Base-by-base conservation (phyloP, 805 yeast genomes). In the Suhomyces kilbournensis region DNA sequence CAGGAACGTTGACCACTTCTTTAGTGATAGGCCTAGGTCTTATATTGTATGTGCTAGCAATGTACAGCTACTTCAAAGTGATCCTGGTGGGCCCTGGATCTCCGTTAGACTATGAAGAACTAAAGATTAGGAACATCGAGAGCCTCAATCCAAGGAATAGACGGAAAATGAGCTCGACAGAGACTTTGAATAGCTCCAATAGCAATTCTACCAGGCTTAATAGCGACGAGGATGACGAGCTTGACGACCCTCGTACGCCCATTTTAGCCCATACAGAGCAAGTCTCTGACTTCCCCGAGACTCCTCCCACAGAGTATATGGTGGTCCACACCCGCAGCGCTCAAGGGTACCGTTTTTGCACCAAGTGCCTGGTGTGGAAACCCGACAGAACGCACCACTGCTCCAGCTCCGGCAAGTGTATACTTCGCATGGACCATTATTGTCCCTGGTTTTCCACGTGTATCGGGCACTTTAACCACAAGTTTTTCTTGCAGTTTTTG, bases 361-460 rank as follows among this genome's bases (percentile, higher is more conserved):
- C 69, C 39, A 79, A 78, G 55, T 81, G 86, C 60, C 61, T 69
- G 39, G 79, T 72, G 9, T 81, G 85, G 85, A 81, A 81, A 60
- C 86, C 86, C 0, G 86, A 81, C 61, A 63, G 86, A 53, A 70
- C 81, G 49, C 86, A 81, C 59, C 86, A 81, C 62, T 81, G 86
- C 60, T 76, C 83, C 1, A 57, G 76, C 14, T 78, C 83, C 51
- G 68, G 70, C 2, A 64, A 57, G 50, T 81, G 86, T 63, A 64
- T 79, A 2, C 61, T 81, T 40, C 60, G 72, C 44, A 81, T 81
- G 85, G 85, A 81, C 64, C 86, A 81, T 57, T 84, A 81, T 62
- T 81, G 86, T 57, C 97, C 97, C 0, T 93, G 98, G 98, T 90
- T 91, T 67, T 85, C 96, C 1, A 76, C 83, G 4, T 92, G 97